Evolutionary conservation across 495 filamentous ascomycete species (phyloP).

Genomic region (Podospora didyma): DNA sequence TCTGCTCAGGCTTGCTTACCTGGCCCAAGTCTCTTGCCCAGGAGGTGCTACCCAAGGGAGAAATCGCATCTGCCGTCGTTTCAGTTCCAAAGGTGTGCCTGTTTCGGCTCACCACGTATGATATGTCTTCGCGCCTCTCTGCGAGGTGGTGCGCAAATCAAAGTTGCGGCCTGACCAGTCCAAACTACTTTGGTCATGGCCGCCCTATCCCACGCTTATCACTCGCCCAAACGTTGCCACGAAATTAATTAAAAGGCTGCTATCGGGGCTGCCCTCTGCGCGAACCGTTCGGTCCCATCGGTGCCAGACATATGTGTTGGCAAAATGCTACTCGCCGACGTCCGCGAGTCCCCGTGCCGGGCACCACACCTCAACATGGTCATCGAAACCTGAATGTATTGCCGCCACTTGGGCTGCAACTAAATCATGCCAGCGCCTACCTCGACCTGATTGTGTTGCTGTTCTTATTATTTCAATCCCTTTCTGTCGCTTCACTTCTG

Average conservation of each 20-base stretch:
- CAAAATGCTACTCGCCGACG: slow-evolving; percentile 3
- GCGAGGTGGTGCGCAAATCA: slow-evolving; percentile 6
- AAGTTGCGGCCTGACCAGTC: background rate
- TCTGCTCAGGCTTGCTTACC: background rate
- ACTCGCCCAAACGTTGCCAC: slow-evolving; percentile 4
- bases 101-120: slow-evolving; percentile 15
- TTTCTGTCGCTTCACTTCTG: background rate
- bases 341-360: background rate
- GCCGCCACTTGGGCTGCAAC: slow-evolving; percentile 20
- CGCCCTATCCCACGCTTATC: slow-evolving; percentile 1
- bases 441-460: background rate
- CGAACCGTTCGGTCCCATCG: background rate
- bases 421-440: background rate
- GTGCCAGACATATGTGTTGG: slow-evolving; percentile 5
- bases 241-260: slow-evolving; percentile 1
- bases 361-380: background rate
- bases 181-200: background rate
- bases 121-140: background rate
- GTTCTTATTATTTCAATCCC: slow-evolving; percentile 4
- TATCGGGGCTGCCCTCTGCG: background rate
- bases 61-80: background rate
- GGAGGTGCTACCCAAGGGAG: background rate
- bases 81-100: slow-evolving; percentile 4
- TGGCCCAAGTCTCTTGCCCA: background rate
- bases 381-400: slow-evolving; percentile 11